Evolutionary conservation across 2,329 filamentous ascomycete genomes (phyloP).

Genomic region (Fusarium subglutinans): DNA sequence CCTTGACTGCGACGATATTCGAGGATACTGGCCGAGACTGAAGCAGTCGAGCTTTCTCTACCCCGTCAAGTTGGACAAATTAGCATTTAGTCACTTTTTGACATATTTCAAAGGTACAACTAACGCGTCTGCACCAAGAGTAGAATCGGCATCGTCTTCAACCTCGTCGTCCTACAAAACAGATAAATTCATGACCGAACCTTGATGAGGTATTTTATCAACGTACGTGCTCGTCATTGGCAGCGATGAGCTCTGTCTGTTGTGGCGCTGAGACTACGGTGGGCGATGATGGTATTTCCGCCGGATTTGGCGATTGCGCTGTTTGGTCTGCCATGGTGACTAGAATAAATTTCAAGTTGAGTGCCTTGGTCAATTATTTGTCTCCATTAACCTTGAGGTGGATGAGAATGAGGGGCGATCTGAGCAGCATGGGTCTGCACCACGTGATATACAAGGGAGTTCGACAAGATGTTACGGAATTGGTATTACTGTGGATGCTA

Average conservation of each 20-base stretch:
- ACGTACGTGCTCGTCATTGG: neutral
- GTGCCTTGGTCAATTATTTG: neutral
- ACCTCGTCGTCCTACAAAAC: neutral
- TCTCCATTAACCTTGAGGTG: neutral
- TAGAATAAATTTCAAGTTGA: neutral
- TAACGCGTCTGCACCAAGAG: neutral
- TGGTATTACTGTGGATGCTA: neutral
- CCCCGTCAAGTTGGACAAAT: neutral
- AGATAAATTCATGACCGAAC: neutral
- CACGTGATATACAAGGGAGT: neutral
- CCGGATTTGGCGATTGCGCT: neutral
- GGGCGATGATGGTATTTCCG: neutral
- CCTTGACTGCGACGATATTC: conserved; percentile 24
- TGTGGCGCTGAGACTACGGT: neutral
- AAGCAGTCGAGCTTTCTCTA: conserved; percentile 20
- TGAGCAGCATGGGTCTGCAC: neutral
- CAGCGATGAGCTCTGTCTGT: neutral
- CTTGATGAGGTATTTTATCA: neutral
- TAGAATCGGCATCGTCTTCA: neutral
- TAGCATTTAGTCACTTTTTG: neutral
- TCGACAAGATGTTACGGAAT: neutral
- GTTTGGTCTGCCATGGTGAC: neutral
- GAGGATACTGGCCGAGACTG: conserved; percentile 14
- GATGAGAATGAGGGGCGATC: neutral
- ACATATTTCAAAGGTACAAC: neutral